Conservation (phyloP, 352 stramenopile genomes). For the Pythium periplocum region DNA sequence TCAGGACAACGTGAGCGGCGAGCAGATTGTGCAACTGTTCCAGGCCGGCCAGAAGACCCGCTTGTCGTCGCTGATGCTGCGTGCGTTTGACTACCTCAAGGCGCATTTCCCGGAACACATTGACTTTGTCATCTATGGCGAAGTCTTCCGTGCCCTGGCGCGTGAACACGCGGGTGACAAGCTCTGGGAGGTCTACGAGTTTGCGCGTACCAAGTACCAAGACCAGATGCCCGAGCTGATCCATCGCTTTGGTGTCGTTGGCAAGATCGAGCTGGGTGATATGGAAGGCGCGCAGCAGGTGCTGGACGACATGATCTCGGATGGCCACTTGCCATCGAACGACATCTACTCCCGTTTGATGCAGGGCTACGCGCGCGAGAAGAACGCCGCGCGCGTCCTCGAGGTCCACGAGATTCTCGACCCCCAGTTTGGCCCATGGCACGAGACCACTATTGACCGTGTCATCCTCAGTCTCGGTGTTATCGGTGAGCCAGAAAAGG, state of each 20-base stretch:
- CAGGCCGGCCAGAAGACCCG: conserved; percentile 45
- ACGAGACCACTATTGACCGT: conserved; percentile 62
- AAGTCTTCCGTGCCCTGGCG: conserved; percentile 48
- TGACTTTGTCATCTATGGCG: conserved; percentile 56
- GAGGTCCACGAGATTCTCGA: conserved; percentile 54
- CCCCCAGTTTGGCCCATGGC: conserved; percentile 58
- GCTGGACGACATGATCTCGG: conserved; percentile 47
- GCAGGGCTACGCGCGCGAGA: conserved; percentile 33
- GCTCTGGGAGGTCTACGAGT: conserved; percentile 46
- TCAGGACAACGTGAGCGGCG: conserved; percentile 33
- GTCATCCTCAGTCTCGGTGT: conserved; percentile 65
- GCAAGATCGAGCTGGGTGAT: conserved; percentile 43
- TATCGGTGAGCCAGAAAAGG: conserved; percentile 42
- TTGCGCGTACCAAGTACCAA: conserved; percentile 33
- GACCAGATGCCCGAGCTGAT: conserved; percentile 51
- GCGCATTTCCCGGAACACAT: conserved; percentile 38
- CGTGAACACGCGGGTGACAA: conserved; percentile 29
- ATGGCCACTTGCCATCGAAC: conserved; percentile 52
- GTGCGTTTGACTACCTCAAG: conserved; percentile 43
- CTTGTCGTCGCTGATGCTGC: conserved; percentile 38
- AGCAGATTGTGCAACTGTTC: conserved; percentile 54
- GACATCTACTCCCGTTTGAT: conserved; percentile 68
- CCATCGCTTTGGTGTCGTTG: conserved; percentile 63
- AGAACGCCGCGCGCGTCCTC: conserved; percentile 40
- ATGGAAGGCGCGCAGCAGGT: conserved; percentile 36